These are phyloP conservation scores for Coniferiporia sulphurascens DNA, from an alignment of 1,284 basidiomycete species.

Conservation along the genomic window DNA sequence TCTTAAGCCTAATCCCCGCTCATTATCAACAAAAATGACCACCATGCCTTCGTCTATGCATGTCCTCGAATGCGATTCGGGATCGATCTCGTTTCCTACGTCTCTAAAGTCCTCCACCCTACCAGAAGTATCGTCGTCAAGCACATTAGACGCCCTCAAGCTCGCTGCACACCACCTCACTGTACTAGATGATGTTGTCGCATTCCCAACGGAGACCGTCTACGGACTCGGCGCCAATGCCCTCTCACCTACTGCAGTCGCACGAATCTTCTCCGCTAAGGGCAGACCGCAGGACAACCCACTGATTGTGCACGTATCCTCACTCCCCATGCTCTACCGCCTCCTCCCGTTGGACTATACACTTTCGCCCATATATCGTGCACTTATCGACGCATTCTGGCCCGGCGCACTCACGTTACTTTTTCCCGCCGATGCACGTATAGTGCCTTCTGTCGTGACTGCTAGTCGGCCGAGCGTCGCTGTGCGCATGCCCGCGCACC, in stretches of 20 bases:
- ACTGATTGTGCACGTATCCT: conserved; percentile 94
- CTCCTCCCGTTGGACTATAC: conserved; percentile 64
- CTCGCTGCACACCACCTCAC: conserved; percentile 46
- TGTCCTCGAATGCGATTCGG: conserved; percentile 51
- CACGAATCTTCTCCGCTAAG: conserved; percentile 85
- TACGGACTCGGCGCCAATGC: conserved; percentile 94
- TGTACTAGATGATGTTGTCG: conserved; percentile 52
- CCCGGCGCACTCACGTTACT: conserved; percentile 92
- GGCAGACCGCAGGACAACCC: conserved; percentile 95
- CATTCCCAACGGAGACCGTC: conserved; percentile 97
- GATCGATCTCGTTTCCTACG: conserved; percentile 46
- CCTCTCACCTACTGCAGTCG: conserved; percentile 58
- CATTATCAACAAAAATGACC: not conserved
- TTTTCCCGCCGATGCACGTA: conserved; percentile 65
- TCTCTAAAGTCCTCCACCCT: conserved; percentile 27
- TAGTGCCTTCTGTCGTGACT: conserved; percentile 66
- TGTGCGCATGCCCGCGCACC: conserved; percentile 92
- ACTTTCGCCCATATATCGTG: conserved; percentile 60
- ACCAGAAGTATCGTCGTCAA: conserved; percentile 40
- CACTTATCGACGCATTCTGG: conserved; percentile 85
- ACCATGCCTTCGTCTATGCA: conserved; percentile 17
- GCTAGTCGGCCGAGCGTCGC: conserved; percentile 83
- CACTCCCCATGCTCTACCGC: conserved; percentile 71
- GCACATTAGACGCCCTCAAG: conserved; percentile 43
- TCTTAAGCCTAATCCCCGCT: not conserved